Evolutionary conservation across 1,139 yeast genomes (phyloP).

Genomic region (Magnusiomyces sp.): DNA sequence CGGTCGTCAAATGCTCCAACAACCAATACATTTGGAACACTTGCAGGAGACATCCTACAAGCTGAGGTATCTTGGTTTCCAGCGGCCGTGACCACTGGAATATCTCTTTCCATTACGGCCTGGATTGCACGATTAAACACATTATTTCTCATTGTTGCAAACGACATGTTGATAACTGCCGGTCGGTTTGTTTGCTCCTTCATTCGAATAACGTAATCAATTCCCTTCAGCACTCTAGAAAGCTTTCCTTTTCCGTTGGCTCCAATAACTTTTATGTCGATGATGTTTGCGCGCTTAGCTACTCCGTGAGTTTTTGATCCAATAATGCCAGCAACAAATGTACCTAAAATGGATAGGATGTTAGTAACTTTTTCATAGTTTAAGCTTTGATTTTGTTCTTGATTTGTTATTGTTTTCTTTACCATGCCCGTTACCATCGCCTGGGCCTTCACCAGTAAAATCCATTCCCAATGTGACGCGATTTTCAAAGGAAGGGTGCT

Average conservation of each 20-base stretch:
- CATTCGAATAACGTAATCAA: constrained; percentile 53
- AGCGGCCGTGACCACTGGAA: constrained; percentile 80
- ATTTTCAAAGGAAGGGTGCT: constrained; percentile 59
- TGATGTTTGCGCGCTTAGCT: constrained; percentile 54
- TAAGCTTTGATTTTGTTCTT: neutral
- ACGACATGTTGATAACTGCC: constrained; percentile 72
- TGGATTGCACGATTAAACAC: constrained; percentile 65
- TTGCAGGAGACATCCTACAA: constrained; percentile 73
- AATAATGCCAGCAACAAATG: constrained; percentile 85
- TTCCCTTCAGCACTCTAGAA: constrained; percentile 57
- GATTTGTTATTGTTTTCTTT: neutral
- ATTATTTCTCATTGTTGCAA: constrained; percentile 61
- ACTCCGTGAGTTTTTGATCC: constrained; percentile 76
- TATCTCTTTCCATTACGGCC: constrained; percentile 60
- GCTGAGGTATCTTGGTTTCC: constrained; percentile 77
- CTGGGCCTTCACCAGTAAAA: constrained; percentile 51
- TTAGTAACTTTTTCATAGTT: neutral
- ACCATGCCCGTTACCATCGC: constrained; percentile 63
- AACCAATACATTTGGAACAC: constrained; percentile 60
- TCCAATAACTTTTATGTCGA: constrained; percentile 67
- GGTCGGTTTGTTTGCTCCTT: constrained; percentile 30
- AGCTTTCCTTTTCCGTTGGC: constrained; percentile 52
- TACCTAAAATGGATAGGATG: constrained; percentile 36
- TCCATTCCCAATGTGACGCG: constrained; percentile 54
- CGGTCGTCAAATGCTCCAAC: constrained; percentile 82